Base-by-base conservation (phyloP, 495 filamentous ascomycete species). In the Trichocladium antarcticum region DNA sequence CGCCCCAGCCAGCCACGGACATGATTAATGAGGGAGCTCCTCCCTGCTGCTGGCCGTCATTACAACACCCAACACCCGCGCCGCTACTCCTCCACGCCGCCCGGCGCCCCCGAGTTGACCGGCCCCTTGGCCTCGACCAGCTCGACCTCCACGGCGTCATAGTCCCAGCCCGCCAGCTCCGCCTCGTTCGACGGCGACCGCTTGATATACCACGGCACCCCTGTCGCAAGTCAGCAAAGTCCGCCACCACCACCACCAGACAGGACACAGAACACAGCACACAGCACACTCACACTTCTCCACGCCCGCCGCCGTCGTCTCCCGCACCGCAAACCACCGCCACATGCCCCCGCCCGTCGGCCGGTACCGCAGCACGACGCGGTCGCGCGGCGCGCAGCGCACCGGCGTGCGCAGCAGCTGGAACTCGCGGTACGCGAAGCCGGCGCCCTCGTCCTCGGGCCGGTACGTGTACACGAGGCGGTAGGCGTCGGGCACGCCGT, bases 291-390 rank as follows among this genome's bases (percentile, higher is more conserved):
- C 14, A 47, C 54, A 57, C 40, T 42, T 50, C 4, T 48, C 55
- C 11, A 50, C 48, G 2, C 43, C 50, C n/a, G 6, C 10, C 14
- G 15, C 19, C 9, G 31, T 42, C 27, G 6, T 38, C 57, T 57
- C 57, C 47, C 39, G 41, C 7, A 57, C 50, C 4, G 54, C 57
- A 39, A 57, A 41, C 57, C 57, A 59, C 28, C 43, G 34, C 46
- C 47, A 51, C 22, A 41, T 37, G 1, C 22, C 45, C 9, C 34
- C 31, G 12, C n/a, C 19, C 10, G 36, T 49, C 12, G 28, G 5
- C n/a, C 42, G 24, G 29, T 51, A 59, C 35, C 57, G 29, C 32
- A 57, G 9, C 8, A 57, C 1, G 16, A 22, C 14, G 9, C 11
- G 31, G 12, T 43, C 49, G 1, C 48, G 22, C 15, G 21, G n/a